Evolutionary conservation across 176 grass and related monocot genomes (phyloP).

Genomic region (Phyllostachys edulis): DNA sequence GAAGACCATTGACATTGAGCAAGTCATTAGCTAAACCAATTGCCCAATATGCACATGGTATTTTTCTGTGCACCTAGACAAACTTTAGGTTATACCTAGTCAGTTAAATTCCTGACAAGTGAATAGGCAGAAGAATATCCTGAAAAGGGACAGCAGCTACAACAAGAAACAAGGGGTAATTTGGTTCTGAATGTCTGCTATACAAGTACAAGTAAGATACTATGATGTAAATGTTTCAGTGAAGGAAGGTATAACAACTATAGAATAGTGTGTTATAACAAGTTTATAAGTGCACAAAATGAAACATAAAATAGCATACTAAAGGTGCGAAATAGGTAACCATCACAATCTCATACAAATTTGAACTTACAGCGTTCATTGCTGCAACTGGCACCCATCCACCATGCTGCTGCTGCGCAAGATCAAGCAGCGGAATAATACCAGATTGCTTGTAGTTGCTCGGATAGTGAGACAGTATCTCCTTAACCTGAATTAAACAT

Average conservation of each 20-base stretch:
- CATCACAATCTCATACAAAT: neutral
- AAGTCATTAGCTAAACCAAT: neutral
- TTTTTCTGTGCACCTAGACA: neutral
- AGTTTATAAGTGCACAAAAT: neutral
- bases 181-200: neutral
- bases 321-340: neutral
- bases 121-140: neutral
- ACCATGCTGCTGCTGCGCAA: conserved; percentile 90
- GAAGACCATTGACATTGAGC: neutral
- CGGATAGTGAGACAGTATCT: conserved; percentile 86
- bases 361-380: conserved; percentile 81
- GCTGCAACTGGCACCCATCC: conserved; percentile 95
- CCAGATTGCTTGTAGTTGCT: conserved; percentile 98
- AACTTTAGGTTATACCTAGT: neutral
- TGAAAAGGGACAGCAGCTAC: neutral
- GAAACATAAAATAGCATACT: neutral
- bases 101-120: neutral
- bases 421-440: conserved; percentile 86
- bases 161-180: neutral
- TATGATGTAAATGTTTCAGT: neutral
- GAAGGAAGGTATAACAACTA: neutral
- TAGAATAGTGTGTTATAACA: neutral
- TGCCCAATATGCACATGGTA: neutral
- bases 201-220: neutral
- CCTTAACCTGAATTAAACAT: conserved; percentile 54